Percentiles rank a stretch among this genome's conserved stretches.
Evolutionary conservation across 805 yeast species (phyloP).

Genomic region (Suhomyces faveliae): DNA sequence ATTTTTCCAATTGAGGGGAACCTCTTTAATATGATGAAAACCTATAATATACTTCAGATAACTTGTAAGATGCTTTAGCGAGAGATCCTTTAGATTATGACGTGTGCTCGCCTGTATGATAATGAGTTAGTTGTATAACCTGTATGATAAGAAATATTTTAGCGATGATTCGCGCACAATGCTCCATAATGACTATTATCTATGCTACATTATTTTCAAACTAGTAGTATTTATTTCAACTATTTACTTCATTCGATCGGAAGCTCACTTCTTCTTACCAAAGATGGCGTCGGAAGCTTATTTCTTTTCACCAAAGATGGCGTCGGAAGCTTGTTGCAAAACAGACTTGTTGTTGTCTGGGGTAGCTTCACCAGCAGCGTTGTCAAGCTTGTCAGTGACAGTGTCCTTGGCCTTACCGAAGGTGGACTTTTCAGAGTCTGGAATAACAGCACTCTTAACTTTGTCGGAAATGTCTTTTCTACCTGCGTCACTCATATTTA

Average conservation of each 20-base stretch:
- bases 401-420: slow-evolving; percentile 37
- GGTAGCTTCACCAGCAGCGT: slow-evolving; percentile 36
- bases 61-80: too few species aligned
- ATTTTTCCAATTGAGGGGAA: too few species aligned
- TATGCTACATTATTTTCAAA: neutral
- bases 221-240: neutral
- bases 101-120: too few species aligned
- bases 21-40: too few species aligned
- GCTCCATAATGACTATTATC: too few species aligned
- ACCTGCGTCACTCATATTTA: slow-evolving; percentile 42
- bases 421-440: slow-evolving; percentile 42
- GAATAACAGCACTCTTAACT: slow-evolving; percentile 36
- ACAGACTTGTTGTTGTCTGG: slow-evolving; percentile 36
- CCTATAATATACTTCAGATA: too few species aligned
- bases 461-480: slow-evolving; percentile 43
- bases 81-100: too few species aligned
- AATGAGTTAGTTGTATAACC: too few species aligned
- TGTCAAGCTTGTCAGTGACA: slow-evolving; percentile 37
- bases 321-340: slow-evolving; percentile 45
- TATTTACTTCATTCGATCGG: slow-evolving; percentile 28
- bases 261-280: slow-evolving; percentile 34
- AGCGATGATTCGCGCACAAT: too few species aligned
- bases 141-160: too few species aligned
- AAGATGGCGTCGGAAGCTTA: slow-evolving; percentile 39
- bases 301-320: slow-evolving; percentile 41